Evolutionary conservation across 345 rosid genomes (phyloP), one percentile per base, ranked within the genome.

Genomic region (Salix brachista): DNA sequence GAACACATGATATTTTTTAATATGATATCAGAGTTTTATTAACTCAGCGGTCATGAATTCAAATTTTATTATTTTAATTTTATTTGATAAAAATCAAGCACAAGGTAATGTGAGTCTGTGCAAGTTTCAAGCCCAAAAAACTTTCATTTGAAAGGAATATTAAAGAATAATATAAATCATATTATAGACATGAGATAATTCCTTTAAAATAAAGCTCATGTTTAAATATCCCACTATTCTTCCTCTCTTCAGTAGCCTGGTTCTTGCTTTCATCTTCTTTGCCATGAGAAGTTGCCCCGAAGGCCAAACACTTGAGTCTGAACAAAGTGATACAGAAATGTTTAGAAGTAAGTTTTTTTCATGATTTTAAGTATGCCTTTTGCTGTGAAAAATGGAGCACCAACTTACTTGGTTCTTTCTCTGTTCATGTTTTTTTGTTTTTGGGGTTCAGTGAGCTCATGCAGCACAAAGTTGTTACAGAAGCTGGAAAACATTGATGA

Each of bases 401-500:
- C 60, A 65, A 66, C 71, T 44, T 64, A 13, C 19, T 1, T 58
- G 73, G 42, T 58, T 46, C 70, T 56, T 65, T 41, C 56, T 50
- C 56, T 50, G 19, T 42, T 42, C 36, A 26, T 42, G 60, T 54
- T n/a, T n/a, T n/a, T 36, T 36, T 70, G 64, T 28, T 69, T 28
- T 14, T 76, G 78, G 77, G 52, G 39, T 80, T 73, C 77, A 85
- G 90, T 89, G 87, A 87, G 85, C 69, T 79, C 85, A 65, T 84
- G 88, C 82, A 73, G 80, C 39, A 65, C 72, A 13, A 87, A 76
- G 64, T 65, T 78, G 64, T 72, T 75, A 5, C 80, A 80, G 39
- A 90, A 74, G 87, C 92, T 92, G 74, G 94, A 91, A 79, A 85
- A 90, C 81, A 90, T 94, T 68, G 98, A 94, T 11, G 98, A 94